Conservation (phyloP, 768 basidiomycete genomes). For the Suillus luteus region DNA sequence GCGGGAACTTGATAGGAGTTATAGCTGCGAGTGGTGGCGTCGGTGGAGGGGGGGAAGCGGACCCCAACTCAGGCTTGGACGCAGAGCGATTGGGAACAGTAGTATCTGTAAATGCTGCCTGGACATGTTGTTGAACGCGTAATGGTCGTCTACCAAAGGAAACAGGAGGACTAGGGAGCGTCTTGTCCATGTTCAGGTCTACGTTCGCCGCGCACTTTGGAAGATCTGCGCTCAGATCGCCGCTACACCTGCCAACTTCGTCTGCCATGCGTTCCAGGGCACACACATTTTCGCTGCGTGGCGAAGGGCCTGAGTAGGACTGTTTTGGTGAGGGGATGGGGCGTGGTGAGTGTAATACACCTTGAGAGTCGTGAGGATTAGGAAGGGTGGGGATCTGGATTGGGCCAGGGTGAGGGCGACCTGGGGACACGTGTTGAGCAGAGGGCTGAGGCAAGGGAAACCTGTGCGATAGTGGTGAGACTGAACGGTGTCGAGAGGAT, state of each 20-base stretch:
- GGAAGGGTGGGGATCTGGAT: conserved; percentile 27
- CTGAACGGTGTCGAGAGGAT: conserved; percentile 58
- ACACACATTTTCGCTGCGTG: conserved; percentile 52
- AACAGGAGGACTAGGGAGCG: conserved; percentile 59
- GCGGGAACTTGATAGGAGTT: conserved; percentile 36
- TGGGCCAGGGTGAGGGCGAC: conserved; percentile 22
- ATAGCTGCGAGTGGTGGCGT: conserved; percentile 54
- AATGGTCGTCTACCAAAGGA: conserved; percentile 42
- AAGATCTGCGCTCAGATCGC: conserved; percentile 31
- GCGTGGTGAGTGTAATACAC: conserved; percentile 61
- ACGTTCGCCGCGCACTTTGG: conserved; percentile 25
- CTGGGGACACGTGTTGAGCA: conserved; percentile 13
- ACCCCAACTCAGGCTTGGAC: conserved; percentile 19
- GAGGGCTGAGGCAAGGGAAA: conserved; percentile 41
- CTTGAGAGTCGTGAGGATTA: conserved; percentile 36
- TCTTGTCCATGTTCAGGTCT: conserved; percentile 49
- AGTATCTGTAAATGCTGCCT: conserved; percentile 32
- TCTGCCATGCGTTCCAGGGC: conserved; percentile 75
- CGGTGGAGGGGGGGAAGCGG: conserved; percentile 38
- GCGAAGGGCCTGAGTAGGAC: conserved; percentile 37
- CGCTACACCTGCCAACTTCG: conserved; percentile 40
- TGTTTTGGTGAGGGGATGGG: conserved; percentile 69
- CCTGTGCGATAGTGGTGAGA: conserved; percentile 62
- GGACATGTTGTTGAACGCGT: conserved; percentile 28
- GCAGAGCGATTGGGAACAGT: conserved; percentile 13